Evolutionary conservation across 1,284 basidiomycete genomes (phyloP), one percentile per base, ranked within the genome.

Genomic region (Ustilago loliicola): DNA sequence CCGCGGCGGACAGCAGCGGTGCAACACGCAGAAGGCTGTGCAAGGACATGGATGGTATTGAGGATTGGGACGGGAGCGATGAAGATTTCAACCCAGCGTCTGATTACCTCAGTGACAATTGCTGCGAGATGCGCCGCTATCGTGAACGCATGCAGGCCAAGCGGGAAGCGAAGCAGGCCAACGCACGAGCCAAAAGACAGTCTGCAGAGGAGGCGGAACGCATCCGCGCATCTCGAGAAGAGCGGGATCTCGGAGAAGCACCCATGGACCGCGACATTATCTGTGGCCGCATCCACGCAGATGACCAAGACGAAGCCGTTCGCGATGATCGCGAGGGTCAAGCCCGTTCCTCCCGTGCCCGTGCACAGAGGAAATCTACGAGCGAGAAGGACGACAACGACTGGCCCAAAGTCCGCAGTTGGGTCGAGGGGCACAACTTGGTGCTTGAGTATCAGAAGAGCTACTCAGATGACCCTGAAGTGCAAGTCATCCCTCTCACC

Each of bases 31-130:
- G 45, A 32, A 56, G 34, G 3, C 45, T 42, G 21, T 72, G 60
- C 51, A 73, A 72, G 13, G 77, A 76, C 21, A 59, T 74, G 45
- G 80, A 81, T 40, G 79, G 75, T 30, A 68, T 77, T 54, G 82
- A 82, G 23, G 82, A 83, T 30, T 80, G 76, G 73, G 64, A 80
- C 11, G 72, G 69, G 2, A 64, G 57, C 51, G 73, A 78, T n/a
- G 80, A 82, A 50, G 66, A 74, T n/a, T 52, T 68, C 21, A 74
- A 83, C 54, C 80, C 81, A 7, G 64, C 73, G 1, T 67, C 73
- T 56, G 85, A 86, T 57, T 86, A 83, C 58, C 78, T 81, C 25
- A 84, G 85, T n/a, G 84, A 85, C 32, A 56, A 83, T 23, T 84
- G 82, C 38, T 55, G 65, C 34, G 85, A 85, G 62, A 76, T 79